Conservation (phyloP, 1,284 basidiomycete genomes). For the Sphaerobolus stellatus region DNA sequence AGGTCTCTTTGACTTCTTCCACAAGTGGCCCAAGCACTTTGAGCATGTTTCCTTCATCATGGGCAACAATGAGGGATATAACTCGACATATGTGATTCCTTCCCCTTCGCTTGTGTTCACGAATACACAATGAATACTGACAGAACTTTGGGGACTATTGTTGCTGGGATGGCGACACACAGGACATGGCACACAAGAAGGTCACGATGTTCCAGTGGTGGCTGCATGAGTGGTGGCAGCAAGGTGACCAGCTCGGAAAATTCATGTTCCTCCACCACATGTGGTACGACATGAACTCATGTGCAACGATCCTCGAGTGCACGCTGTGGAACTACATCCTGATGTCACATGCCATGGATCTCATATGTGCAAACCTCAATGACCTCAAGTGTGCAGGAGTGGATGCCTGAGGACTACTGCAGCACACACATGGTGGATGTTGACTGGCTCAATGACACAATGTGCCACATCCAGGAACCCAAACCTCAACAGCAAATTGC, state of each 20-base stretch:
- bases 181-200: conserved; percentile 4
- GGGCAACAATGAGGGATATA: conserved; percentile 36
- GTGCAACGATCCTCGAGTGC: conserved; percentile 39
- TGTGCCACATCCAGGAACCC: conserved; percentile 24
- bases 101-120: background rate
- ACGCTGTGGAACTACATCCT: conserved; percentile 38
- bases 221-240: background rate
- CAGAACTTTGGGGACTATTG: background rate
- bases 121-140: background rate
- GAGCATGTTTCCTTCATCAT: conserved; percentile 34
- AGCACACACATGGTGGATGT: conserved; percentile 30
- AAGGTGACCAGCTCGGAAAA: conserved; percentile 19
- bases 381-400: conserved; percentile 34
- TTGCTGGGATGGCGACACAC: background rate
- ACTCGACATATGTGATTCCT: conserved; percentile 5
- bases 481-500: conserved; percentile 34
- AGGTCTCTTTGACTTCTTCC: conserved; percentile 36
- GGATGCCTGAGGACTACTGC: conserved; percentile 26
- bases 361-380: conserved; percentile 26
- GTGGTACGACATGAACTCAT: conserved; percentile 34
- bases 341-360: conserved; percentile 25
- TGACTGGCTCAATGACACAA: conserved; percentile 31
- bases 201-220: conserved; percentile 5
- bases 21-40: conserved; percentile 31
- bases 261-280: conserved; percentile 37